phyloP scores from a whole-genome alignment of 306 rosid species.

The Vicia faba region DNA sequence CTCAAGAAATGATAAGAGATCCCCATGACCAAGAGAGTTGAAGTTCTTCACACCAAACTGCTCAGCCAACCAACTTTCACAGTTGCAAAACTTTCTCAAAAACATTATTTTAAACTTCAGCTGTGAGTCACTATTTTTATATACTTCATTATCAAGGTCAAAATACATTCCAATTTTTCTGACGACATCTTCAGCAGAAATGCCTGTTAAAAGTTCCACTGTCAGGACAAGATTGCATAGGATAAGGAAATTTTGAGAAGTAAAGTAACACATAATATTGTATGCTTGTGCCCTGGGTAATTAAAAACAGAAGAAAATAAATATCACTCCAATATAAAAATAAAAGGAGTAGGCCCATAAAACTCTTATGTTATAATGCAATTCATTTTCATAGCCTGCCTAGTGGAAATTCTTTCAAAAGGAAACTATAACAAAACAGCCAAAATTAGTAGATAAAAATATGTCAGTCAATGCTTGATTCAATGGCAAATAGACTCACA shows the following conservation, averaged over 20 bases:
- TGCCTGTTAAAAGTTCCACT: conserved; percentile 47
- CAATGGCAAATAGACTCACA: conserved; percentile 53
- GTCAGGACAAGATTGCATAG: conserved; percentile 28
- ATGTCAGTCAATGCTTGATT: conserved; percentile 26
- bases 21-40: conserved; percentile 77
- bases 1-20: conserved; percentile 64
- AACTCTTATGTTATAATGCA: conserved; percentile 19
- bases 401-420: conserved; percentile 13
- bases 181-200: conserved; percentile 65
- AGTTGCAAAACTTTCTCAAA: conserved; percentile 62
- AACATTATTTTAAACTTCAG: conserved; percentile 44
- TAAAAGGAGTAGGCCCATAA: conserved; percentile 4
- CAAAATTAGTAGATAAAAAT: conserved; percentile 18
- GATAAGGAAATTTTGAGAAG: conserved; percentile 1
- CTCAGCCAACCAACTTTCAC: conserved; percentile 75
- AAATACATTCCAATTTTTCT: conserved; percentile 56
- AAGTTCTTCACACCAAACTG: conserved; percentile 68
- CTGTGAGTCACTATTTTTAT: conserved; percentile 37
- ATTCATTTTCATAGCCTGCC: conserved; percentile 11
- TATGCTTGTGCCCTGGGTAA: not conserved
- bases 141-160: conserved; percentile 50
- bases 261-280: not conserved
- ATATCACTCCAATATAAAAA: conserved; percentile 18
- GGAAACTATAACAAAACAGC: conserved; percentile 13
- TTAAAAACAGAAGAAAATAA: conserved; percentile 24